Evolutionary conservation across 75 land plant genomes (phyloP).

Genomic region (Sequoia sempervirens): DNA sequence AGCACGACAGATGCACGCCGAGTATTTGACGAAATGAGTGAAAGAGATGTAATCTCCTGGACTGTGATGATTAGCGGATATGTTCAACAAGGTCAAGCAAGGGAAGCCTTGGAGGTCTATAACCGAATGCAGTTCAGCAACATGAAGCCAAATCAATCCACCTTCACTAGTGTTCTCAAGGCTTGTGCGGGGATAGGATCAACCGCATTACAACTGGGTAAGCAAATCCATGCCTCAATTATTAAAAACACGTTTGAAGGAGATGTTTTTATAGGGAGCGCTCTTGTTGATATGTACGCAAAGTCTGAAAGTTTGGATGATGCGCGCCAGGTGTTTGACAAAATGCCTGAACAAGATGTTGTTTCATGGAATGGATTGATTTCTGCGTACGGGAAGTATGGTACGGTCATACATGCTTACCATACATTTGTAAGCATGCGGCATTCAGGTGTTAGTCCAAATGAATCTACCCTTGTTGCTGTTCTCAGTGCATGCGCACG

Average conservation of each 20-base stretch:
- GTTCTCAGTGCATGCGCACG: slow-evolving; percentile 8
- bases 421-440: slow-evolving; percentile 4
- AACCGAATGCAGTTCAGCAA: not conserved
- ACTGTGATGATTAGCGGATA: not conserved
- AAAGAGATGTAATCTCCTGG: not conserved
- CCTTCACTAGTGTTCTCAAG: not conserved
- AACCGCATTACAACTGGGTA: not conserved
- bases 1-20: not conserved
- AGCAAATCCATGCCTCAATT: not conserved
- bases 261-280: not conserved
- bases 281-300: slow-evolving; percentile 1
- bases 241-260: not conserved
- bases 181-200: not conserved
- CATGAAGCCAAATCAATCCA: not conserved
- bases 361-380: not conserved
- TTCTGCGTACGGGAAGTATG: not conserved
- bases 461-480: slow-evolving; percentile 7
- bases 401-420: too few relatives aligned
- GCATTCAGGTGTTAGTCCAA: slow-evolving; percentile 5
- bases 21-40: not conserved
- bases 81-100: not conserved
- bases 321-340: slow-evolving; percentile 4
- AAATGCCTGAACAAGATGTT: not conserved
- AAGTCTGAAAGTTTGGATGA: not conserved
- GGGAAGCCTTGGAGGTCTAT: not conserved